Base-by-base conservation (phyloP, 2,329 filamentous ascomycete species). In the Cyanodermella asteris region DNA sequence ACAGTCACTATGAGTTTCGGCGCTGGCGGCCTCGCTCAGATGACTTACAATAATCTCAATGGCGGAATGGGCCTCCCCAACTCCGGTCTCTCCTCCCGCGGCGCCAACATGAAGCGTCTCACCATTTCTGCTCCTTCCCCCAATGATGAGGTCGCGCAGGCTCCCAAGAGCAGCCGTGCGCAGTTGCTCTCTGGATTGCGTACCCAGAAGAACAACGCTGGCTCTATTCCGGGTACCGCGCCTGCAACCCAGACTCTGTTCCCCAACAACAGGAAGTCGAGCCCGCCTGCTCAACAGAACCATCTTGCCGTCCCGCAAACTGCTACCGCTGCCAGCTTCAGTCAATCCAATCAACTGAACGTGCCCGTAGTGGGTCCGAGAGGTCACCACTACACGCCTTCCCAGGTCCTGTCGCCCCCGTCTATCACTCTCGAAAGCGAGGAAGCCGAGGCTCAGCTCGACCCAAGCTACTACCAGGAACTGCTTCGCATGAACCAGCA, bases 11-110 rank as follows among this genome's bases (percentile, higher is more conserved):
- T 36, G 56, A 61, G 56, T 52, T 72, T 90, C 73, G 75, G 91
- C 84, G 72, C 84, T 68, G 84, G 84, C 66, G 80, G 81, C 87
- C 78, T 91, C 61, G 74, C 81, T 87, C 81, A 90, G 66, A 94
- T 94, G 84, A 77, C 80, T 59, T 84, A 80, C 61, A 77, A 72
- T 11, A 23, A 28, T 61, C 65, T 72, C 51, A 76, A 76, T 50
- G 47, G 41, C 50, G 72, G 68, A 40, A 61, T 91, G 40, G 68
- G 71, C 43, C 68, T 78, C 55, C 74, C 81, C 26, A 60, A 67
- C 33, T 68, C 74, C 36, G 77, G 81, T 42, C 75, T 91, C 44
- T 80, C 78, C 34, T 84, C 82, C 40, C 73, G 87, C 39, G 66
- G 69, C 36, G 78, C 90, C 43, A 73, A 77, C 46, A 73, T 91